phyloP scores from a whole-genome alignment of 2,329 filamentous ascomycete species.

The Sordariomycetes sp. region DNA sequence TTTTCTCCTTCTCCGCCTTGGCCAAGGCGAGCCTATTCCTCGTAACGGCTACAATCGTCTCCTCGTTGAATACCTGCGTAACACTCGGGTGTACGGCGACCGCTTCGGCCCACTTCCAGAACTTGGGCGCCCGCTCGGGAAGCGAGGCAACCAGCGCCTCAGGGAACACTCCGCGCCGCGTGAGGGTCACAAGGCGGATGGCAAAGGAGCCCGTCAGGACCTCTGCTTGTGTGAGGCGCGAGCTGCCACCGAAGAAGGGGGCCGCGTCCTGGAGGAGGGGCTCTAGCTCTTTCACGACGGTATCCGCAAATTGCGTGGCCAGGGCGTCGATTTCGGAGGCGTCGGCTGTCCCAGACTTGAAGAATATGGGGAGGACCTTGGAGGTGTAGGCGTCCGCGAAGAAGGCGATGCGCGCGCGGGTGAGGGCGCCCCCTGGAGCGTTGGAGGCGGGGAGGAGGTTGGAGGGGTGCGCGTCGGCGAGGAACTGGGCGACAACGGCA shows the following conservation, averaged over 20 bases:
- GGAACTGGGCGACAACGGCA: conserved; percentile 57
- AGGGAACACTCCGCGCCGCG: conserved; percentile 41
- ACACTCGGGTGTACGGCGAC: conserved; percentile 53
- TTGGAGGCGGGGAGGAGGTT: conserved; percentile 46
- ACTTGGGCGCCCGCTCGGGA: conserved; percentile 45
- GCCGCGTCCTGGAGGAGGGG: conserved; percentile 43
- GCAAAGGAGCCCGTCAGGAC: conserved; percentile 55
- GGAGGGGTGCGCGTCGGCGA: conserved; percentile 55
- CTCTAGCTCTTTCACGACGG: conserved; percentile 58
- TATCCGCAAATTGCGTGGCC: conserved; percentile 35
- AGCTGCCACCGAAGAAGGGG: conserved; percentile 52
- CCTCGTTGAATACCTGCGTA: conserved; percentile 11
- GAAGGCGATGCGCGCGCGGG: conserved; percentile 53
- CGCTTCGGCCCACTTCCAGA: conserved; percentile 52
- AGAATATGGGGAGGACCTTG: conserved; percentile 40
- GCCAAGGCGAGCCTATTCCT: conserved; percentile 6
- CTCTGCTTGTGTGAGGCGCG: conserved; percentile 60
- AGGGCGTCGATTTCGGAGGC: conserved; percentile 35
- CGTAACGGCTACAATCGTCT: not conserved
- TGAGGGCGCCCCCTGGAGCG: conserved; percentile 39
- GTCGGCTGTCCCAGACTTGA: conserved; percentile 24
- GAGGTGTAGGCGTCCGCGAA: conserved; percentile 58
- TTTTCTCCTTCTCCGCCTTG: not conserved
- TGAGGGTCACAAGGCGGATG: conserved; percentile 40
- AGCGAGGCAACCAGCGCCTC: conserved; percentile 29